Evolutionary conservation across 73 alveolate species (phyloP).

Genomic region (Paramecium octaurelia): DNA sequence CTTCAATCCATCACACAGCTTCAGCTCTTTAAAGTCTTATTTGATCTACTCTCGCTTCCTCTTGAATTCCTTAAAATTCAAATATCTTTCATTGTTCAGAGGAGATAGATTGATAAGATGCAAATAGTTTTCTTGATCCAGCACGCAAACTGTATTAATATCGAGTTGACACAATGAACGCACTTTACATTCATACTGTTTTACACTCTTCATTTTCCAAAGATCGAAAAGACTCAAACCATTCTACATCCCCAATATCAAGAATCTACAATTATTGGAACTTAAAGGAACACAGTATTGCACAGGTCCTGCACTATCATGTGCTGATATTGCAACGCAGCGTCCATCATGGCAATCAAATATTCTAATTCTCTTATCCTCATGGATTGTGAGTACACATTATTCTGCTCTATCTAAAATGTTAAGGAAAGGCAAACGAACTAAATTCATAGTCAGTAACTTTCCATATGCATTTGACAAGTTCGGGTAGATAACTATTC

Average conservation of each 20-base stretch:
- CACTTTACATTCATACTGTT: background rate
- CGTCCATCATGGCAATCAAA: slow-evolving; percentile 62
- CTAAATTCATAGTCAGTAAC: background rate
- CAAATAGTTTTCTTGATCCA: background rate
- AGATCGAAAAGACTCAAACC: background rate
- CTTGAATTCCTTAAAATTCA: background rate
- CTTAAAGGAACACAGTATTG: background rate
- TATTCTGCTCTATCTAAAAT: slow-evolving; percentile 20
- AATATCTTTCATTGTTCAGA: background rate
- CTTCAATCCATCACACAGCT: background rate
- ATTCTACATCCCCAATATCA: background rate
- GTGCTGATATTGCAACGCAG: slow-evolving; percentile 44
- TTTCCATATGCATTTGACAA: slow-evolving; percentile 10
- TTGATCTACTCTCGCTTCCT: background rate
- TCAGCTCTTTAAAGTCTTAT: background rate
- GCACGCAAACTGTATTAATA: background rate
- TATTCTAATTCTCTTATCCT: slow-evolving; percentile 53
- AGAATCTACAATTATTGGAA: background rate
- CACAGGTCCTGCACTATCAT: background rate
- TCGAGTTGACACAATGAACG: background rate
- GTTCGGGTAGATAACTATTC: background rate
- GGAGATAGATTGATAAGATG: slow-evolving; percentile 14
- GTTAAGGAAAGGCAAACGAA: background rate
- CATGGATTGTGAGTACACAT: slow-evolving; percentile 36
- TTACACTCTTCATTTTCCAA: slow-evolving; percentile 25